These are phyloP conservation scores for Scedosporium minutisporum DNA, from an alignment of 2,329 filamentous ascomycete genomes.

Conservation along the genomic window DNA sequence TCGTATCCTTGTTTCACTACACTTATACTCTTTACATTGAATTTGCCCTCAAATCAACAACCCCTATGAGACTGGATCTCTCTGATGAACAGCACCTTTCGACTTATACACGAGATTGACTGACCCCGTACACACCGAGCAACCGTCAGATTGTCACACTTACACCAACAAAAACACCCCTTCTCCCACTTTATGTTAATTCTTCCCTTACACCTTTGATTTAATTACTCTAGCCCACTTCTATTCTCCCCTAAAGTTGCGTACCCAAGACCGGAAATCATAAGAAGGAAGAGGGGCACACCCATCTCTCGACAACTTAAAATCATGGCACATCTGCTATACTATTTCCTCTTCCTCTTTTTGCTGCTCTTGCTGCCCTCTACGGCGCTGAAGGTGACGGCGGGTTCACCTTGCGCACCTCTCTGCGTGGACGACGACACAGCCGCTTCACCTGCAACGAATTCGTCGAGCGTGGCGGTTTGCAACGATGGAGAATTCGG, in stretches of 20 bases:
- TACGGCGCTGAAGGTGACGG: constrained; percentile 36
- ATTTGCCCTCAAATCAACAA: neutral
- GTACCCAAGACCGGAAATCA: no score
- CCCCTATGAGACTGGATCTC: neutral
- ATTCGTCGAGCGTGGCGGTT: constrained; percentile 28
- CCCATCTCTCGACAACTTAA: no score
- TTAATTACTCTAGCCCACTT: no score
- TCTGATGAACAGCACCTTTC: neutral
- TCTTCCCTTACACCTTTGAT: no score
- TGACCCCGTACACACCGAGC: neutral
- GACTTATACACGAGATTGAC: neutral
- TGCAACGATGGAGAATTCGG: constrained; percentile 34
- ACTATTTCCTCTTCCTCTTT: neutral
- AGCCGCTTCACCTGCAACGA: constrained; percentile 31
- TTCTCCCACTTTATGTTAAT: no score
- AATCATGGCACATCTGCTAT: no score
- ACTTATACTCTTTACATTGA: neutral
- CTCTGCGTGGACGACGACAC: constrained; percentile 31
- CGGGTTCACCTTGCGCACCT: constrained; percentile 44
- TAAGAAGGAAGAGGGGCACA: no score
- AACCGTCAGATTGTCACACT: no score
- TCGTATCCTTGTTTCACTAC: neutral
- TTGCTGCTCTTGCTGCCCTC: constrained; percentile 13
- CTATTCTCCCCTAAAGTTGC: no score
- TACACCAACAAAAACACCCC: no score